Evolutionary conservation across 169 alveolate genomes (phyloP), one percentile per base, ranked within the genome.

Genomic region (Plasmodium billcollinsi): DNA sequence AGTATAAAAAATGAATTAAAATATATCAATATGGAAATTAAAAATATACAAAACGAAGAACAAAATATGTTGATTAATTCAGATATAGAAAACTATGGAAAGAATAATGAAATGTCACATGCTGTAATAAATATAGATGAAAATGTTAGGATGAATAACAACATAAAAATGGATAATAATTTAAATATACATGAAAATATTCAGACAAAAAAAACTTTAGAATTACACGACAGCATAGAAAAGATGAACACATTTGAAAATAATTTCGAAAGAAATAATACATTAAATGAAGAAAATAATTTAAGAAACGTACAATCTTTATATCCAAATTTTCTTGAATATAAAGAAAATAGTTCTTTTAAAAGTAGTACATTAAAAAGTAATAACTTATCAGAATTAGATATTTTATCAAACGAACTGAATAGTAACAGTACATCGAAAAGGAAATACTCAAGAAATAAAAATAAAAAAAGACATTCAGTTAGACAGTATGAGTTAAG

Each of bases 401-500:
- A 52, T 52, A 52, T 14, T 52, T 14, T 52, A 52, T 52, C 61
- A 8, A 52, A 52, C n/a, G 61, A 52, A 14, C n/a, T 3, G 8
- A 52, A 61, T 20, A 61, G 21, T 61, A 61, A 9, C 9, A n/a
- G 5, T 15, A 24, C 12, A 20, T 9, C 15, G 2, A 9, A 12
- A 61, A 20, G 69, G 21, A 61, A 18, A 61, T n/a, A 15, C 12
- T 61, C 69, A 4, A 61, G 26, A 20, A 61, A 20, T 20, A 61
- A 61, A 61, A 61, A 20, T 61, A 73, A 73, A 58, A 29, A 45
- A 14, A 29, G 18, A 26, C 63, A 43, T 3, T 47, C 61, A n/a
- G 14, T 21, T 21, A 74, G 73, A 63, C 49, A 73, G 29, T 73
- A 73, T 33, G 61, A 33, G 7, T 56, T 73, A 15, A 73, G 88